A percentile compares a stretch with the other conserved stretches of the same genome.
phyloP scores from a whole-genome alignment of 371 early-diverging fungal species.

The Coemansia linderi region DNA sequence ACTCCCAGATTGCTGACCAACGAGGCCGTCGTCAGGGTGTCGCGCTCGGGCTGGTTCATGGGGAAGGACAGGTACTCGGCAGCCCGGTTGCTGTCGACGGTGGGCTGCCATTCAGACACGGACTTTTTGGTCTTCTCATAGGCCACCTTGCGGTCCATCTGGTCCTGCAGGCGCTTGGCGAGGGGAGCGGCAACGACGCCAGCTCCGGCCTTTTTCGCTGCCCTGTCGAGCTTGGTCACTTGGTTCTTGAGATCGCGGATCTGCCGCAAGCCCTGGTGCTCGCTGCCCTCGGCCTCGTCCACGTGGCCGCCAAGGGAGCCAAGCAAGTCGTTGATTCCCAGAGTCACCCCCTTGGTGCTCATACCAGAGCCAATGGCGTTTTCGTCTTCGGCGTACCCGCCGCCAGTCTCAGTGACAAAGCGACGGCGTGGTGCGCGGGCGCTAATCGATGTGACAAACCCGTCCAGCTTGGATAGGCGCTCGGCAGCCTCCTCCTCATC shows the following conservation, averaged over 20 bases:
- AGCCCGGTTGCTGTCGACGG: conserved; percentile 79
- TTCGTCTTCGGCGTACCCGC: conserved; percentile 31
- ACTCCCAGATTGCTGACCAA: conserved; percentile 67
- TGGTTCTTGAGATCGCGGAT: conserved; percentile 40
- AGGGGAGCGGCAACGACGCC: conserved; percentile 76
- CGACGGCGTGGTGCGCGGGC: conserved; percentile 45
- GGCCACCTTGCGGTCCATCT: conserved; percentile 82
- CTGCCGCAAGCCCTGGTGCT: conserved; percentile 57
- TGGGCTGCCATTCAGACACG: conserved; percentile 80
- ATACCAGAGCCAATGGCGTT: conserved; percentile 42
- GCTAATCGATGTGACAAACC: conserved; percentile 49
- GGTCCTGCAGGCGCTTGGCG: conserved; percentile 79
- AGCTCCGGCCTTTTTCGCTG: conserved; percentile 53
- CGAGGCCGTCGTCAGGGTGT: conserved; percentile 22
- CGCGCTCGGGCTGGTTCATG: conserved; percentile 48
- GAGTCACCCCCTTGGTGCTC: conserved; percentile 54
- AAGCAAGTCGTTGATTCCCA: conserved; percentile 78
- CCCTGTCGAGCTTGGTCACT: conserved; percentile 26
- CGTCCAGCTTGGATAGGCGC: conserved; percentile 43
- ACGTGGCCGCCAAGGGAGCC: conserved; percentile 66
- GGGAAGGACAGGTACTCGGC: conserved; percentile 86
- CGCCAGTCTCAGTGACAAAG: conserved; percentile 43
- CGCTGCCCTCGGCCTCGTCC: conserved; percentile 47
- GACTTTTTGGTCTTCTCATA: conserved; percentile 76
- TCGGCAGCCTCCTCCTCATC: conserved; percentile 17